Conservation (phyloP, 1,284 basidiomycete species). For the Trametes polyzona region DNA sequence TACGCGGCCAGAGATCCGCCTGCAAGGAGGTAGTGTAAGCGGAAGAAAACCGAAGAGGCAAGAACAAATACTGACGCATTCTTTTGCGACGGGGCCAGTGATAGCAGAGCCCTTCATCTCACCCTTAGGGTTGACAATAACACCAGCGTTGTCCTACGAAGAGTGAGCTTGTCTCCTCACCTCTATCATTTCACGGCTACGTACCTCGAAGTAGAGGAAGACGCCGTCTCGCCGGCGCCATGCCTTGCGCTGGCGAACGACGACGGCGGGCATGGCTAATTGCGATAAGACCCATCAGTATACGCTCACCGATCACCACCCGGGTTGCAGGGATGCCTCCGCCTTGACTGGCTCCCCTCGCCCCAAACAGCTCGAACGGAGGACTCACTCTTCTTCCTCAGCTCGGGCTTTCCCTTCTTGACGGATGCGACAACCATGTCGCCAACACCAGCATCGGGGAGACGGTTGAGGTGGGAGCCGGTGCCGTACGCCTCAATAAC, state of each 20-base stretch:
- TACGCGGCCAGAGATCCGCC: constrained; percentile 99
- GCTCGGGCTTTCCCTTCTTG: constrained; percentile 99
- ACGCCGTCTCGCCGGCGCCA: constrained; percentile 99
- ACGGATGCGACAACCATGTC: constrained; percentile 99
- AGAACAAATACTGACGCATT: constrained; percentile 70
- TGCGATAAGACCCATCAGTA: background rate
- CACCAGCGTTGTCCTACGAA: constrained; percentile 89
- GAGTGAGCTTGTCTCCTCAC: background rate
- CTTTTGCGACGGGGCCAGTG: constrained; percentile 96
- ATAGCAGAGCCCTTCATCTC: constrained; percentile 99
- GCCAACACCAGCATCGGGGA: constrained; percentile 97
- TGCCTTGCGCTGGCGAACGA: constrained; percentile 97
- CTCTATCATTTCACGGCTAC: constrained; percentile 23
- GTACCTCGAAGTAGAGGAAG: constrained; percentile 97
- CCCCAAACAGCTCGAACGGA: constrained; percentile 10
- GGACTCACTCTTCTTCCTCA: constrained; percentile 96
- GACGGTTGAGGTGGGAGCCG: constrained; percentile 96
- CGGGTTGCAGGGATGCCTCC: background rate
- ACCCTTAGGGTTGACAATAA: constrained; percentile 98
- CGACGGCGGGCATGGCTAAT: constrained; percentile 94
- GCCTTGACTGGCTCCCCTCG: background rate
- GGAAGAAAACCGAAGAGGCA: background rate
- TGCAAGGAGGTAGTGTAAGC: constrained; percentile 30
- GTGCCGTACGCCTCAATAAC: constrained; percentile 92
- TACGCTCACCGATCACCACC: background rate